phyloP scores from a whole-genome alignment of 768 basidiomycete species.

The Megacollybia marginata region DNA sequence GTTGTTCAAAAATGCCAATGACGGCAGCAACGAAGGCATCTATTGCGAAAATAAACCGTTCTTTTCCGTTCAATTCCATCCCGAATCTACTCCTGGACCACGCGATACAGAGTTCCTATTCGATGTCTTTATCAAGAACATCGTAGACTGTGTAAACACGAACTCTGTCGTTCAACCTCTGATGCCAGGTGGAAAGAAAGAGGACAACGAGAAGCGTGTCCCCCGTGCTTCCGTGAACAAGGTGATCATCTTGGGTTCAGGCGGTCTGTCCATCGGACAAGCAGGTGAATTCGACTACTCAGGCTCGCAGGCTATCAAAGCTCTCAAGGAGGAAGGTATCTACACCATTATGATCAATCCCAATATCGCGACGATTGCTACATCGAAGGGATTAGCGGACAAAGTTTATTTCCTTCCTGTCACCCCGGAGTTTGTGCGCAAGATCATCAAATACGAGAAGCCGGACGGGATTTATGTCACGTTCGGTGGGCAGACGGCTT shows the following conservation, averaged over 20 bases:
- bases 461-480: conserved; percentile 99
- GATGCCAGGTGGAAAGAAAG: conserved; percentile 75
- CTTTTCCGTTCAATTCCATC: conserved; percentile 99
- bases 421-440: conserved; percentile 94
- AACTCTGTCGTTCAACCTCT: conserved; percentile 48
- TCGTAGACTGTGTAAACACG: conserved; percentile 64
- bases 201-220: conserved; percentile 68
- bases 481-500: conserved; percentile 95
- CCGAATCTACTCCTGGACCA: conserved; percentile 94
- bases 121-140: conserved; percentile 90
- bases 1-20: conserved; percentile 94
- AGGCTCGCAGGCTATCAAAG: conserved; percentile 98
- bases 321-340: conserved; percentile 97
- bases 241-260: conserved; percentile 95
- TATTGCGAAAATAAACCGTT: conserved; percentile 89
- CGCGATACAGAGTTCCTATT: conserved; percentile 98
- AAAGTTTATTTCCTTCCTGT: conserved; percentile 99
- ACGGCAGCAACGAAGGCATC: conserved; percentile 96
- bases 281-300: conserved; percentile 99
- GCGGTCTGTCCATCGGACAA: conserved; percentile 96
- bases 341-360: conserved; percentile 99
- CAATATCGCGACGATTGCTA: conserved; percentile 98
- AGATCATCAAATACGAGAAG: conserved; percentile 97
- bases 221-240: conserved; percentile 80
- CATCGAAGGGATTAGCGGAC: conserved; percentile 95